phyloP scores from a whole-genome alignment of 331 rosid genomes.

The Rhamnella rubrinervis region DNA sequence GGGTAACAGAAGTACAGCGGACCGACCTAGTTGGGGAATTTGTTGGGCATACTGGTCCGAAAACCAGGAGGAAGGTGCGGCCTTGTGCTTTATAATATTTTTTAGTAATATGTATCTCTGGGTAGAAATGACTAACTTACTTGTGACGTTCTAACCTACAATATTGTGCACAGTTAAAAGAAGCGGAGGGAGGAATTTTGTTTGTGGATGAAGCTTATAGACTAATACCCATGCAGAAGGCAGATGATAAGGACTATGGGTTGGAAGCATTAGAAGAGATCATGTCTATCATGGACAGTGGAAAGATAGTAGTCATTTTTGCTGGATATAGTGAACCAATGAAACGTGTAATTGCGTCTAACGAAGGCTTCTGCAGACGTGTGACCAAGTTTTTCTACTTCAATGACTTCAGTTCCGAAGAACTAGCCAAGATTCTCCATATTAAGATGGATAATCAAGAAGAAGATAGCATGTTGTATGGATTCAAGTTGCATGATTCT shows the following conservation, averaged over 20 bases:
- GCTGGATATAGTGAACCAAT: constrained; percentile 91
- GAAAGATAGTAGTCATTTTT: constrained; percentile 84
- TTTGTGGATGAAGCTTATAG: constrained; percentile 95
- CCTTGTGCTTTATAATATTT: neutral
- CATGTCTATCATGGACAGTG: constrained; percentile 97
- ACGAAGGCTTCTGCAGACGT: constrained; percentile 90
- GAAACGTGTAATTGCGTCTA: constrained; percentile 86
- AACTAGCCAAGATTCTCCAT: constrained; percentile 76
- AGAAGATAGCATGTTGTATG: constrained; percentile 69
- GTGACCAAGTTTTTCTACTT: constrained; percentile 90
- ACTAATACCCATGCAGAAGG: constrained; percentile 89
- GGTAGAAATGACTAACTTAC: neutral
- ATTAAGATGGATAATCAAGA: constrained; percentile 72
- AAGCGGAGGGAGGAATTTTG: constrained; percentile 97
- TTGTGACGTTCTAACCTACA: constrained; percentile 15
- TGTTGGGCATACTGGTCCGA: constrained; percentile 98
- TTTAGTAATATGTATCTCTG: neutral
- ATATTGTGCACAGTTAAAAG: constrained; percentile 55
- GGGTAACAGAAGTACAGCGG: constrained; percentile 92
- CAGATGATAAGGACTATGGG: constrained; percentile 93
- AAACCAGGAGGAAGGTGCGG: constrained; percentile 83
- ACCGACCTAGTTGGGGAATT: constrained; percentile 98
- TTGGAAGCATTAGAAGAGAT: constrained; percentile 98
- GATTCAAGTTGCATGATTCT: constrained; percentile 67
- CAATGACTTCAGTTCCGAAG: constrained; percentile 66